Evolutionary conservation across 768 basidiomycete species (phyloP).

Genomic region (Phlegmacium glaucopus): DNA sequence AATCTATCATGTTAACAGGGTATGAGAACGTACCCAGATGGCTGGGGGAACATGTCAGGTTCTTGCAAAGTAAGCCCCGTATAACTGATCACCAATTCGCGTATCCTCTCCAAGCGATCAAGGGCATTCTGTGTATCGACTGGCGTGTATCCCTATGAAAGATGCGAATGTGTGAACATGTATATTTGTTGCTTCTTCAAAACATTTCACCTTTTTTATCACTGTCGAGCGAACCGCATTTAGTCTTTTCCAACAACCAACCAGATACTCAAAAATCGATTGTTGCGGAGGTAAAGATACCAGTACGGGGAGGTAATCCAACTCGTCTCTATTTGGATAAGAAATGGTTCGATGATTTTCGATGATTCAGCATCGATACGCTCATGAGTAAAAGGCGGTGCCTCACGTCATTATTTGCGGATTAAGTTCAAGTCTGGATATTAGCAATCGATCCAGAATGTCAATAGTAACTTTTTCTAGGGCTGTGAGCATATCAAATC

Average conservation of each 20-base stretch:
- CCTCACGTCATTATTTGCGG: constrained; percentile 66
- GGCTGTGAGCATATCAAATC: constrained; percentile 14
- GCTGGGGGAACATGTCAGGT: constrained; percentile 94
- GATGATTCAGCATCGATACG: not conserved
- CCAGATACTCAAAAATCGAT: constrained; percentile 86
- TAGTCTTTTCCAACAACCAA: constrained; percentile 90
- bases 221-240: constrained; percentile 52
- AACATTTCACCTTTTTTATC: constrained; percentile 55
- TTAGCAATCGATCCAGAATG: constrained; percentile 74
- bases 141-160: constrained; percentile 52
- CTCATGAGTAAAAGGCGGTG: too few species aligned
- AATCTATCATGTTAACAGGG: not conserved
- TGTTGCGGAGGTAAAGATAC: constrained; percentile 75
- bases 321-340: constrained; percentile 51
- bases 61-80: constrained; percentile 87
- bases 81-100: constrained; percentile 85
- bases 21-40: constrained; percentile 51
- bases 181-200: not conserved
- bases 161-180: not conserved
- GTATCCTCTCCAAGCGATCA: constrained; percentile 66
- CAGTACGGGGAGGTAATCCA: constrained; percentile 70
- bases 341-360: not conserved
- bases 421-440: constrained; percentile 80
- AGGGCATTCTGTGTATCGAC: constrained; percentile 61
- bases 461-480: constrained; percentile 49